Evolutionary conservation across 306 rosid species (phyloP).

Genomic region (Mimosa bimucronata): DNA sequence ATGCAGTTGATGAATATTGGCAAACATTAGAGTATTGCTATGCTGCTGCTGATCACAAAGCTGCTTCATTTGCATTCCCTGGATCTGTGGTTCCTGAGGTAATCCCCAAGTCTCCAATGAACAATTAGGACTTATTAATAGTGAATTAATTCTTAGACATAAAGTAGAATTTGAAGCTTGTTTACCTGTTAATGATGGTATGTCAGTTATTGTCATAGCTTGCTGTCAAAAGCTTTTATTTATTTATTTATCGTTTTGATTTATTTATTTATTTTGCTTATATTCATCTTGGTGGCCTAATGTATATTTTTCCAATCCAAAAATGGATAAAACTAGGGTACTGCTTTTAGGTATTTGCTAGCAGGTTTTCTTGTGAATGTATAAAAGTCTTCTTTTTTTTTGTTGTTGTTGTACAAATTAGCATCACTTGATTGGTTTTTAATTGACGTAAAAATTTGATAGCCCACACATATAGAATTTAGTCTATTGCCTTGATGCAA

Average conservation of each 20-base stretch:
- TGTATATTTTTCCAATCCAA: not conserved
- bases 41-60: constrained; percentile 77
- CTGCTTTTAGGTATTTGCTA: not conserved
- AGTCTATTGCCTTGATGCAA: constrained; percentile 7
- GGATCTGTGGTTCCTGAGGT: constrained; percentile 92
- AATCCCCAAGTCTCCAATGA: constrained; percentile 28
- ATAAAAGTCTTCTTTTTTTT: not conserved
- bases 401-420: not conserved
- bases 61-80: constrained; percentile 91
- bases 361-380: not conserved
- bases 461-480: not conserved
- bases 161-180: not conserved
- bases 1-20: constrained; percentile 92
- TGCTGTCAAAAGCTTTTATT: not conserved
- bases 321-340: not conserved
- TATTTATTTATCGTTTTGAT: not conserved
- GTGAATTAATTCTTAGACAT: not conserved
- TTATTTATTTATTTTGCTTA: not conserved
- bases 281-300: constrained; percentile 5
- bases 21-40: constrained; percentile 83
- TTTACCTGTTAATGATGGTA: not conserved
- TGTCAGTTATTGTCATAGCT: not conserved
- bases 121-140: constrained; percentile 26
- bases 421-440: not conserved
- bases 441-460: not conserved